Percentiles rank a stretch among this genome's conserved stretches.
These are phyloP conservation scores for Kodamaea kakaduensis DNA, from an alignment of 805 yeast species.

Conservation along the genomic window DNA sequence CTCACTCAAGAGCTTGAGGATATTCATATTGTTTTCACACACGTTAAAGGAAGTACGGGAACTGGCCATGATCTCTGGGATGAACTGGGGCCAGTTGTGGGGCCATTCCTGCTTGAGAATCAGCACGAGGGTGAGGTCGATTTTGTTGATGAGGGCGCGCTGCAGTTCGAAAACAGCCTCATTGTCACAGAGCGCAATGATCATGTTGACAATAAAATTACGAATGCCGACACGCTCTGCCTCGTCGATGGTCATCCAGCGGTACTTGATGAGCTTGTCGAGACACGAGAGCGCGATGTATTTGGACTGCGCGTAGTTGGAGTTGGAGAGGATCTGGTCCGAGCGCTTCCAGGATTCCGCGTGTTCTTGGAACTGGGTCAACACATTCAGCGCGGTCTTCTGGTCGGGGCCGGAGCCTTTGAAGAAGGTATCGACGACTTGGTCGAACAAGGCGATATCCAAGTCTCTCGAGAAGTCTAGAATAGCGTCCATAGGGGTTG, in stretches of 20 bases:
- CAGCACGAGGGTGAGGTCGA: slow-evolving; percentile 90
- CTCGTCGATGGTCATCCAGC: slow-evolving; percentile 90
- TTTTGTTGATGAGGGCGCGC: slow-evolving; percentile 83
- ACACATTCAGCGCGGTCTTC: slow-evolving; percentile 63
- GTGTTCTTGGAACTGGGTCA: slow-evolving; percentile 84
- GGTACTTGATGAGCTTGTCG: slow-evolving; percentile 83
- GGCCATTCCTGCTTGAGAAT: slow-evolving; percentile 99
- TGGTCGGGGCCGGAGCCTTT: slow-evolving; percentile 69
- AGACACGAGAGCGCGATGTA: slow-evolving; percentile 87
- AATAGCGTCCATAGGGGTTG: slow-evolving; percentile 87
- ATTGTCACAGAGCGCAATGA: slow-evolving; percentile 84
- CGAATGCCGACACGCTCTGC: slow-evolving; percentile 91
- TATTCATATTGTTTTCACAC: slow-evolving; percentile 96
- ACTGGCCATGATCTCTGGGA: slow-evolving; percentile 86
- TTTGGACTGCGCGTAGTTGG: slow-evolving; percentile 81
- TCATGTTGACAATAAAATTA: slow-evolving; percentile 90
- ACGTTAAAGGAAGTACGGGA: slow-evolving; percentile 84
- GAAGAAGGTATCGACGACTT: slow-evolving; percentile 80
- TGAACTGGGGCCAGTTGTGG: slow-evolving; percentile 94
- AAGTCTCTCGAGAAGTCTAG: slow-evolving; percentile 83
- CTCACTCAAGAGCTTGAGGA: slow-evolving; percentile 82
- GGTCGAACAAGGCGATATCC: slow-evolving; percentile 76
- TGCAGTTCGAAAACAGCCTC: slow-evolving; percentile 66
- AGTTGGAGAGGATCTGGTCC: slow-evolving; percentile 77
- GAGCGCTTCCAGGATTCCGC: slow-evolving; percentile 96